These are phyloP conservation scores for Pseudogymnoascus sp. DNA, from an alignment of 2,329 filamentous ascomycete genomes.

Conservation along the genomic window DNA sequence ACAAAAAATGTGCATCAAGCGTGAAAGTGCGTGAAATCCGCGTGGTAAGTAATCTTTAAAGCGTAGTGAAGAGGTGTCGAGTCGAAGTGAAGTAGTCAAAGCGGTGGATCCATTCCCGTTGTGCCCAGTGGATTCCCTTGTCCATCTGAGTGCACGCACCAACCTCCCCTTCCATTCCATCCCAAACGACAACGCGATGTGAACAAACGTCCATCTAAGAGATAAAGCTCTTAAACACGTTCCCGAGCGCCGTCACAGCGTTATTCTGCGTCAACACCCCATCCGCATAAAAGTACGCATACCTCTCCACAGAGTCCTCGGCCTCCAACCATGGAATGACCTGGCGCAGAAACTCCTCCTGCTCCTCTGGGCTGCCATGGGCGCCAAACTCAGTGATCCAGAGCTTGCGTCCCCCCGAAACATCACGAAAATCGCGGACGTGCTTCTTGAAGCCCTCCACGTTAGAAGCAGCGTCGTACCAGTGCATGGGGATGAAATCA, in stretches of 20 bases:
- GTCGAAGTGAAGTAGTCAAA: not conserved
- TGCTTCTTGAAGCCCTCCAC: slow-evolving; percentile 36
- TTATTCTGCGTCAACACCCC: slow-evolving; percentile 1
- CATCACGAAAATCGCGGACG: slow-evolving; percentile 25
- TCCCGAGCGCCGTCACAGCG: not conserved
- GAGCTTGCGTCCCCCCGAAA: slow-evolving; percentile 19
- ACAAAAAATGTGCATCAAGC: not conserved
- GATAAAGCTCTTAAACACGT: not conserved
- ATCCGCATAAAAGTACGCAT: slow-evolving; percentile 29
- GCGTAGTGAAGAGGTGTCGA: not conserved
- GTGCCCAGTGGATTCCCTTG: too few species aligned
- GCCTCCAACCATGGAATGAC: slow-evolving; percentile 38
- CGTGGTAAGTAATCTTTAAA: not conserved
- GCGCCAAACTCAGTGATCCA: slow-evolving; percentile 40
- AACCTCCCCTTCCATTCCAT: too few species aligned
- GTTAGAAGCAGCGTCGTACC: slow-evolving; percentile 35
- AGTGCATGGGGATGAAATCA: slow-evolving; percentile 39
- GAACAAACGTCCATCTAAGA: not conserved
- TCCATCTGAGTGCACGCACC: not conserved
- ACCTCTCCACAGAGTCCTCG: slow-evolving; percentile 32
- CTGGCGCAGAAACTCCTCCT: slow-evolving; percentile 33
- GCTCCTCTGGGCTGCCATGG: slow-evolving; percentile 25
- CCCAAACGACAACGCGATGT: not conserved
- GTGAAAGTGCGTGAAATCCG: slow-evolving; percentile 7
- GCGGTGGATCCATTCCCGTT: too few species aligned